Conservation (phyloP, 352 stramenopile species). For the Paralagenidium karlingii region DNA sequence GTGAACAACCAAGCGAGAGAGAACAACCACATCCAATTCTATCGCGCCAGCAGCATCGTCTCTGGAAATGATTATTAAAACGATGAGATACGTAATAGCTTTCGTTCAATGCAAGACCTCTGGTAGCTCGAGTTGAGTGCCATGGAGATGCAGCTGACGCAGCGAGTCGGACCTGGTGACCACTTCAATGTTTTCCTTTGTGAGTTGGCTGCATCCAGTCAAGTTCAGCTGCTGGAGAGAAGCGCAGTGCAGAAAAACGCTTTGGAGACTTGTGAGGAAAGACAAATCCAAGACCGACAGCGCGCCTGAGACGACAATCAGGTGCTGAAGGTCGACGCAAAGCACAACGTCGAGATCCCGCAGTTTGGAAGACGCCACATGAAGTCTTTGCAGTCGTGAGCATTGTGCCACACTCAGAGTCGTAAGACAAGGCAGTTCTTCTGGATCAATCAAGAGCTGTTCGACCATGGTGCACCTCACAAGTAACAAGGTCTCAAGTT, state of each 20-base stretch:
- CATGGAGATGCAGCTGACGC: constrained; percentile 19
- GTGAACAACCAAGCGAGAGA: background rate
- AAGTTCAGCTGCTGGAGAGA: constrained; percentile 28
- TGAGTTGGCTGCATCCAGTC: constrained; percentile 24
- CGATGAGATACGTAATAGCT: background rate
- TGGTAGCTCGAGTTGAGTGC: background rate
- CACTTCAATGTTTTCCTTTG: constrained; percentile 15
- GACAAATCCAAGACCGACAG: constrained; percentile 32
- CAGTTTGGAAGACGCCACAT: constrained; percentile 34
- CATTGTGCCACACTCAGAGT: constrained; percentile 27
- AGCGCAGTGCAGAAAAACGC: constrained; percentile 33
- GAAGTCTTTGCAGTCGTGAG: constrained; percentile 31
- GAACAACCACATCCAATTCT: constrained; percentile 10
- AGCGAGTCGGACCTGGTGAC: constrained; percentile 35
- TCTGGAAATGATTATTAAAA: constrained; percentile 19
- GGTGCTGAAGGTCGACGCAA: constrained; percentile 25
- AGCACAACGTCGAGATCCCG: constrained; percentile 21
- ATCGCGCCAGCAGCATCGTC: constrained; percentile 14
- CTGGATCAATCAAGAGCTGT: constrained; percentile 36
- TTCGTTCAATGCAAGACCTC: background rate
- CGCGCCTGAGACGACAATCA: constrained; percentile 27
- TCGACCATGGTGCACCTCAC: constrained; percentile 36
- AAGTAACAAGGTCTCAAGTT: constrained; percentile 20
- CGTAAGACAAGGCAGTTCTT: constrained; percentile 29
- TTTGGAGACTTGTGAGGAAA: constrained; percentile 40